These are phyloP conservation scores for Xylaria flabelliformis DNA, from an alignment of 495 filamentous ascomycete genomes.

Conservation along the genomic window DNA sequence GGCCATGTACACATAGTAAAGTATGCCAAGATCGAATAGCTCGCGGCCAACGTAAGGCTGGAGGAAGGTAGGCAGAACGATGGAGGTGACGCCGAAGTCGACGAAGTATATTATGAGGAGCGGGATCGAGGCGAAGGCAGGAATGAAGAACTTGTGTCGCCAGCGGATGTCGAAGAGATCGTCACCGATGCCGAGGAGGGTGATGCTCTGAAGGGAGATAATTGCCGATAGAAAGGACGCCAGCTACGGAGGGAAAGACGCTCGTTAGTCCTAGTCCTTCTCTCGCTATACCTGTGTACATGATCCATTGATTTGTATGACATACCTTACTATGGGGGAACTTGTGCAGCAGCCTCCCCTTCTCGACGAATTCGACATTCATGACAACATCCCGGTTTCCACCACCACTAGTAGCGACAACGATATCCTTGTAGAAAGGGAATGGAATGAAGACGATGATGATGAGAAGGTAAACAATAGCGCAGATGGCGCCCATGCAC, in stretches of 20 bases:
- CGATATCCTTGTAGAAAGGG: conserved; percentile 97
- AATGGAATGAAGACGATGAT: conserved; percentile 95
- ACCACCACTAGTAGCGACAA: conserved; percentile 91
- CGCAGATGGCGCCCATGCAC: conserved; percentile 96
- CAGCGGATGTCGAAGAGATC: conserved; percentile 98
- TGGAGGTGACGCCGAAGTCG: conserved; percentile 91
- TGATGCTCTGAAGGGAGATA: conserved; percentile 85
- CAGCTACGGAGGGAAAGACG: conserved; percentile 59
- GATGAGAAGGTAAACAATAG: conserved; percentile 85
- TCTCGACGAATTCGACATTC: conserved; percentile 69
- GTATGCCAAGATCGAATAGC: conserved; percentile 81
- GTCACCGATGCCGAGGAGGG: conserved; percentile 91
- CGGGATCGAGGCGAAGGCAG: conserved; percentile 90
- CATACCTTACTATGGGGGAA: conserved; percentile 90
- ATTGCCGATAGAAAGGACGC: conserved; percentile 95
- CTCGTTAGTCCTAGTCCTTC: not conserved
- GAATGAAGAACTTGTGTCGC: conserved; percentile 98
- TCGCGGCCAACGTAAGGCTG: conserved; percentile 81
- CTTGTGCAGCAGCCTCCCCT: conserved; percentile 80
- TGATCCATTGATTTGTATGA: not conserved
- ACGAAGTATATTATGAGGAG: conserved; percentile 98
- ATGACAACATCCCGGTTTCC: conserved; percentile 87
- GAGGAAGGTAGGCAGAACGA: conserved; percentile 86
- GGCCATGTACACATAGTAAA: conserved; percentile 98
- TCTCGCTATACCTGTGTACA: not conserved